Evolutionary conservation across 2,329 filamentous ascomycete genomes (phyloP), one percentile per base, ranked within the genome.

Genomic region (Thermoascus crustaceus): DNA sequence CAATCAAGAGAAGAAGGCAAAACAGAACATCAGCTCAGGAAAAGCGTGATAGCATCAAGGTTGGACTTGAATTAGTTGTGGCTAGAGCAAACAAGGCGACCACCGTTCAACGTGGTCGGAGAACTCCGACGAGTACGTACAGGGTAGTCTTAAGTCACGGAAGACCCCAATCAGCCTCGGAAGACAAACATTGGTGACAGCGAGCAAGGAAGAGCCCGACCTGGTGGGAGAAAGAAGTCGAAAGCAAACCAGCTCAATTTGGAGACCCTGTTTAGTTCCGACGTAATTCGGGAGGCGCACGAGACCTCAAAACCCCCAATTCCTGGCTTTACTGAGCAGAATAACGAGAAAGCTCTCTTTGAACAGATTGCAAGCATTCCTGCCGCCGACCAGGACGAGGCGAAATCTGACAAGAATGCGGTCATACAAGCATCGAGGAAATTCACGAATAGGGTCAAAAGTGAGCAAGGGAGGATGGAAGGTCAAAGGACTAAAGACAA

Each of bases 301-400:
- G 41, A 34, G 5, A 62, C 53, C 35, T 34, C 33, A 1, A 36
- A 48, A 24, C 41, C 35, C 2, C 44, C 35, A 3, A 49, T 55
- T 31, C 57, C 53, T 10, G 37, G 18, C 2, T 57, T 50, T 23
- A 45, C 40, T 2, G 13, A 41, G 0, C 41, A 37, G 4, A 41
- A 57, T 27, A 55, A 52, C 29, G 26, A 46, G 5, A 45, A 47
- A n/a, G 60, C 58, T n/a, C 35, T 64, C 2, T 34, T 37, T 5
- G 49, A 60, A 18, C 35, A 63, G 1, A 42, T 63, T 25, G 49
- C 48, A 1, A 53, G 37, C 31, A 52, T 62, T 20, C 54, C 58
- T 2, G 34, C 36, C 10, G 46, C 40, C 4, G 48, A 58, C n/a
- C 40, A 42, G 10, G 31, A 38, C 5, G 42, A 45, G 2, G 46